These are phyloP conservation scores for Miamiensis avidus DNA, from an alignment of 169 alveolate genomes.

Conservation along the genomic window DNA sequence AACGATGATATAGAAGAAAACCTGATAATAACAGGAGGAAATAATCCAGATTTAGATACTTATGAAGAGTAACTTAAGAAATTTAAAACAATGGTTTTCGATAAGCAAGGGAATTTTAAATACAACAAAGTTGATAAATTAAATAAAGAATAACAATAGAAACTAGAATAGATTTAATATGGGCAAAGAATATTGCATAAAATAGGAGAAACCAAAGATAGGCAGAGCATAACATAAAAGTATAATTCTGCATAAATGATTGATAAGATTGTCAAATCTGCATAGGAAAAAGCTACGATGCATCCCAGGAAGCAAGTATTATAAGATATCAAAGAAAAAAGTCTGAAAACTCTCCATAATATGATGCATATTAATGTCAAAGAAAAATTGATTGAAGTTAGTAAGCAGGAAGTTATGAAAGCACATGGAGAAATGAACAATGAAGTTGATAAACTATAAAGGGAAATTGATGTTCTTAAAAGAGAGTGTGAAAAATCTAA, in stretches of 20 bases:
- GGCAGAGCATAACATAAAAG: not conserved
- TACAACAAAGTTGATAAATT: not conserved
- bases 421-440: not conserved
- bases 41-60: not conserved
- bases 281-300: not conserved
- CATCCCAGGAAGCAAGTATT: not conserved
- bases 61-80: not conserved
- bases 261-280: not conserved
- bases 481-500: not conserved
- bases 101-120: not conserved
- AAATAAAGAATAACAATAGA: not conserved
- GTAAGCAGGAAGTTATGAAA: not conserved
- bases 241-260: not conserved
- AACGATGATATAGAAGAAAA: not conserved
- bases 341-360: not conserved
- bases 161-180: too few species aligned
- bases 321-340: not conserved
- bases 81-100: not conserved
- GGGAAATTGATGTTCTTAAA: not conserved
- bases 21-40: too few species aligned
- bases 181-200: not conserved
- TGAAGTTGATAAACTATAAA: not conserved
- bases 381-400: not conserved
- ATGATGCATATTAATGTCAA: too few species aligned
- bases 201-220: not conserved